These are phyloP conservation scores for Rhizophlyctis rosea DNA, from an alignment of 192 early-diverging fungal genomes.

Conservation along the genomic window DNA sequence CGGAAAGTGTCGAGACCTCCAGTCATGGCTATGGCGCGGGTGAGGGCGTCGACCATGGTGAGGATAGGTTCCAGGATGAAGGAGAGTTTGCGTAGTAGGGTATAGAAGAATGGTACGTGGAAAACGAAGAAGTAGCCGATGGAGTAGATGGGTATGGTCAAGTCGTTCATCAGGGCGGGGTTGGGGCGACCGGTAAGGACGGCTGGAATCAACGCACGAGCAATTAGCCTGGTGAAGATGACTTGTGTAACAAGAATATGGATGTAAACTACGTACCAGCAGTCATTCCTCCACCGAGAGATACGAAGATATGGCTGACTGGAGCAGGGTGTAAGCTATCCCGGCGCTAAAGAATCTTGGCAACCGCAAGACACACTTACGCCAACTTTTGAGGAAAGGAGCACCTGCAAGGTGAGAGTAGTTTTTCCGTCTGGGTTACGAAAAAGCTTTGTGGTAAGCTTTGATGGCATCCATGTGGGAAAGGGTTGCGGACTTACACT, in stretches of 20 bases:
- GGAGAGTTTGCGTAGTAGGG: conserved; percentile 15
- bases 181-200: conserved; percentile 33
- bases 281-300: conserved; percentile 33
- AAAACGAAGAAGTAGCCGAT: conserved; percentile 35
- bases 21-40: conserved; percentile 24
- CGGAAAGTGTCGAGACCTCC: conserved; percentile 14
- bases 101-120: conserved; percentile 24
- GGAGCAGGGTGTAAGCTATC: neutral
- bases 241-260: neutral
- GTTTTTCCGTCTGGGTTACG: no score
- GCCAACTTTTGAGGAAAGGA: conserved; percentile 9
- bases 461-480: no score
- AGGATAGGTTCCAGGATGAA: conserved; percentile 13
- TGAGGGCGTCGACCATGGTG: conserved; percentile 26
- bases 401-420: neutral
- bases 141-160: conserved; percentile 26
- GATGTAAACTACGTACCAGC: conserved; percentile 8
- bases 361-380: conserved; percentile 1
- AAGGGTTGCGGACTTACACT: no score
- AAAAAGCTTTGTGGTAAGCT: no score
- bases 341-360: neutral
- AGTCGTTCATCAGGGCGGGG: conserved; percentile 26
- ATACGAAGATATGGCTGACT: conserved; percentile 12
- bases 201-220: conserved; percentile 2
- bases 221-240: neutral